A percentile compares a stretch with the other conserved stretches of the same genome.
Evolutionary conservation across 768 basidiomycete species (phyloP).

Genomic region (Leccinum truebloodii): DNA sequence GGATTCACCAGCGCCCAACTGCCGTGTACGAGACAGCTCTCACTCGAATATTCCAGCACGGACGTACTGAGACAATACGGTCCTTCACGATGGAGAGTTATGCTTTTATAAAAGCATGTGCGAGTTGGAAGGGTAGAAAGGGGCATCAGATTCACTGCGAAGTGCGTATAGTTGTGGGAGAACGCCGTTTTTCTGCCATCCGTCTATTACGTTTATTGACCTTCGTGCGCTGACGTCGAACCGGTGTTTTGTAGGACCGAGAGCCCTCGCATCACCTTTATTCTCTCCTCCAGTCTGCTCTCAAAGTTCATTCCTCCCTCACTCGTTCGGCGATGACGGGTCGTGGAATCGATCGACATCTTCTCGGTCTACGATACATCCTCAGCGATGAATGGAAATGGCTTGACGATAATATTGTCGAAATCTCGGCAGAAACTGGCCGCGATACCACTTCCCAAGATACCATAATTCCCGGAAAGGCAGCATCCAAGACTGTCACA

Average conservation of each 20-base stretch:
- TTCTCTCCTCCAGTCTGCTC: conserved; percentile 56
- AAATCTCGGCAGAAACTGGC: neutral
- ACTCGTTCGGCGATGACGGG: conserved; percentile 81
- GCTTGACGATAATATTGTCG: conserved; percentile 19
- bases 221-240: neutral
- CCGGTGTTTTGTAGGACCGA: neutral
- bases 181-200: conserved; percentile 1
- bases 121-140: conserved; percentile 18
- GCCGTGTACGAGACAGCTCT: conserved; percentile 94
- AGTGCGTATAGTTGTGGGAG: conserved; percentile 11
- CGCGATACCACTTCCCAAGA: conserved; percentile 9
- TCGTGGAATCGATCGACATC: conserved; percentile 85
- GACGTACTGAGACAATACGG: conserved; percentile 89
- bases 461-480: neutral
- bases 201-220: no score
- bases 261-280: conserved; percentile 35
- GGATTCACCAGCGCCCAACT: conserved; percentile 70
- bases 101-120: conserved; percentile 43
- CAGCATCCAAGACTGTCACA: neutral
- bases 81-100: conserved; percentile 72
- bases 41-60: conserved; percentile 83
- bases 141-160: conserved; percentile 2
- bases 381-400: conserved; percentile 40
- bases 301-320: conserved; percentile 67
- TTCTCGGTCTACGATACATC: conserved; percentile 79